Conservation (phyloP, 2,329 filamentous ascomycete species). For the Elsinoe perseae region DNA sequence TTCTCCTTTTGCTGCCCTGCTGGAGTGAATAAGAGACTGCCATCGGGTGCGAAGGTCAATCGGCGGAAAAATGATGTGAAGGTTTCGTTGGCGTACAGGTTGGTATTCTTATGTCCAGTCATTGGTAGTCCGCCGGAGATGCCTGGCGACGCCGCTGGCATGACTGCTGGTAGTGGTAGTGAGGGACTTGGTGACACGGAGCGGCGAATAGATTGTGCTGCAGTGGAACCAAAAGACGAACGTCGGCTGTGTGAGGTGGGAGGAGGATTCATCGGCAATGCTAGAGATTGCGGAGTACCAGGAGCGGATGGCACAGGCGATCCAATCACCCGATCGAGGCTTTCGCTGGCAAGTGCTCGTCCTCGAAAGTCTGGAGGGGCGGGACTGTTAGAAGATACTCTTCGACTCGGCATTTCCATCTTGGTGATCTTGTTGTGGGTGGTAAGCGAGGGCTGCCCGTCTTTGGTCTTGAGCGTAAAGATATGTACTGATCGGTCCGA, state of each 20-base stretch:
- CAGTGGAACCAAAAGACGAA: slow-evolving; percentile 73
- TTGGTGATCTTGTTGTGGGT: slow-evolving; percentile 75
- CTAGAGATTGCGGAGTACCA: slow-evolving; percentile 81
- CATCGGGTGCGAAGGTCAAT: slow-evolving; percentile 89
- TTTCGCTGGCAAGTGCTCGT: slow-evolving; percentile 53
- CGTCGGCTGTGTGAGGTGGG: slow-evolving; percentile 83
- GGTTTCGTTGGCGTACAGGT: slow-evolving; percentile 92
- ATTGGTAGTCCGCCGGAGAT: slow-evolving; percentile 49
- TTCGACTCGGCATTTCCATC: slow-evolving; percentile 85
- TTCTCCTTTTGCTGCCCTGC: slow-evolving; percentile 90
- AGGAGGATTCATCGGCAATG: slow-evolving; percentile 93
- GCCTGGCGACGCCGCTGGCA: slow-evolving; percentile 86
- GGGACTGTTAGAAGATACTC: slow-evolving; percentile 86
- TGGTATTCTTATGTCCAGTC: slow-evolving; percentile 67
- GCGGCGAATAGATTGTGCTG: slow-evolving; percentile 59
- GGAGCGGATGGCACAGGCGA: slow-evolving; percentile 88
- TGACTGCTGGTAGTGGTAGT: slow-evolving; percentile 87
- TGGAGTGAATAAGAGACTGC: slow-evolving; percentile 85
- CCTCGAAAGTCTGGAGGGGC: slow-evolving; percentile 75
- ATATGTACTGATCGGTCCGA: slow-evolving; percentile 97
- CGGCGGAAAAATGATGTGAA: slow-evolving; percentile 94
- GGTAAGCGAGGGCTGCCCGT: slow-evolving; percentile 81
- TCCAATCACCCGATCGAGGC: slow-evolving; percentile 52
- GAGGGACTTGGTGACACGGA: slow-evolving; percentile 92
- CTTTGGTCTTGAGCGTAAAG: slow-evolving; percentile 91